These are phyloP conservation scores for Fennellomyces sp. DNA, from an alignment of 371 early-diverging fungal genomes.

Conservation along the genomic window DNA sequence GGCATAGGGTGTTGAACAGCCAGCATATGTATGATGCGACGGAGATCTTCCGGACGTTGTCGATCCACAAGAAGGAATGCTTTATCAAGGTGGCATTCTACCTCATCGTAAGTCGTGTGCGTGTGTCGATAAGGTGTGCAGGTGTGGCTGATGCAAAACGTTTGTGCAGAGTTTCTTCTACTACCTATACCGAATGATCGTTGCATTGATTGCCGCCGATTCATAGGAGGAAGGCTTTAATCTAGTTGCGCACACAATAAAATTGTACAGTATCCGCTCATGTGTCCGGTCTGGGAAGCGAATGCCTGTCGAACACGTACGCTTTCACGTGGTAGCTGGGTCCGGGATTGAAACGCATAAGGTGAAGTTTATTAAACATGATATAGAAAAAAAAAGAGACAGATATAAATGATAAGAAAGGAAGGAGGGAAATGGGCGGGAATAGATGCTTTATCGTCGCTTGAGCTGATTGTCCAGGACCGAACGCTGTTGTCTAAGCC, in stretches of 20 bases:
- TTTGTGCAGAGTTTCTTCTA: slow-evolving; percentile 79
- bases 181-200: slow-evolving; percentile 82
- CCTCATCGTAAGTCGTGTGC: slow-evolving; percentile 64
- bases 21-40: slow-evolving; percentile 96
- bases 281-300: no score
- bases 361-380: no score
- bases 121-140: no score
- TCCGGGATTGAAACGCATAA: no score
- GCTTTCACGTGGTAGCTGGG: no score
- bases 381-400: no score
- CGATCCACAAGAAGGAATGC: slow-evolving; percentile 90
- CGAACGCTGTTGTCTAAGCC: slow-evolving; percentile 74
- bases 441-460: slow-evolving; percentile 43
- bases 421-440: no score
- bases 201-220: slow-evolving; percentile 67
- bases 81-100: slow-evolving; percentile 96
- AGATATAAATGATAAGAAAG: no score
- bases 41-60: slow-evolving; percentile 93
- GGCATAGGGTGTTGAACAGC: slow-evolving; percentile 69
- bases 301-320: no score
- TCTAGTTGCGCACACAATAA: no score
- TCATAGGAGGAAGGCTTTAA: slow-evolving; percentile 24
- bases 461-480: slow-evolving; percentile 62
- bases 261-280: no score
- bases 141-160: background rate